phyloP scores from a whole-genome alignment of 2,329 filamentous ascomycete genomes.

The Cladosporium colombiae region DNA sequence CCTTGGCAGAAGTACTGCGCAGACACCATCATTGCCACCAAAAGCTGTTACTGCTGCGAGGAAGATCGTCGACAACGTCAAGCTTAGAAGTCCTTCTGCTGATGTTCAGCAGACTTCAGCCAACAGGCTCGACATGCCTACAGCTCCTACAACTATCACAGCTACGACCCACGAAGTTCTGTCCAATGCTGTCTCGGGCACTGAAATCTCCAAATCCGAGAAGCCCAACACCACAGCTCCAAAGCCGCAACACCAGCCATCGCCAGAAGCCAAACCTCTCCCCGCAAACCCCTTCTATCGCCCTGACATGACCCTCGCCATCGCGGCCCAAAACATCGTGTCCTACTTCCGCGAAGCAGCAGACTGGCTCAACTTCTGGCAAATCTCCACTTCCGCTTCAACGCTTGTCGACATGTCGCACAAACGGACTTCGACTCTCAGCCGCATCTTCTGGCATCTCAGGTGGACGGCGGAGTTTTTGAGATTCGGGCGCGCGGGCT shows the following conservation, averaged over 20 bases:
- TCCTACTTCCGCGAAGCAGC: conserved; percentile 6
- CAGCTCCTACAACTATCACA: background rate
- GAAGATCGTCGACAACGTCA: background rate
- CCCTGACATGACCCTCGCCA: conserved; percentile 5
- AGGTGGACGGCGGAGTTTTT: conserved; percentile 4
- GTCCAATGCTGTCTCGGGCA: background rate
- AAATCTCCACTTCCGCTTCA: background rate
- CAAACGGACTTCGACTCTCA: background rate
- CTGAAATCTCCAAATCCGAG: background rate
- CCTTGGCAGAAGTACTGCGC: no score
- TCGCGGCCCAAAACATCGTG: background rate
- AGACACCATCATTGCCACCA: no score
- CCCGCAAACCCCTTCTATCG: conserved; percentile 5
- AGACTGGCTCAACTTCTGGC: background rate
- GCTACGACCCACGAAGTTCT: background rate
- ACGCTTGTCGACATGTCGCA: background rate
- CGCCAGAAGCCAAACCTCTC: background rate
- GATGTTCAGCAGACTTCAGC: background rate
- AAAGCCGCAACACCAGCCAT: background rate
- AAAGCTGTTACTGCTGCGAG: background rate
- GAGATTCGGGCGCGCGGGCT: background rate
- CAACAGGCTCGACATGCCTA: background rate
- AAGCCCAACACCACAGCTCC: background rate
- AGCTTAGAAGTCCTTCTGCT: background rate
- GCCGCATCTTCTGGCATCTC: background rate